Evolutionary conservation across 2,329 filamentous ascomycete species (phyloP), one percentile per base, ranked within the genome.

Genomic region (Ophiosphaerella korrae): DNA sequence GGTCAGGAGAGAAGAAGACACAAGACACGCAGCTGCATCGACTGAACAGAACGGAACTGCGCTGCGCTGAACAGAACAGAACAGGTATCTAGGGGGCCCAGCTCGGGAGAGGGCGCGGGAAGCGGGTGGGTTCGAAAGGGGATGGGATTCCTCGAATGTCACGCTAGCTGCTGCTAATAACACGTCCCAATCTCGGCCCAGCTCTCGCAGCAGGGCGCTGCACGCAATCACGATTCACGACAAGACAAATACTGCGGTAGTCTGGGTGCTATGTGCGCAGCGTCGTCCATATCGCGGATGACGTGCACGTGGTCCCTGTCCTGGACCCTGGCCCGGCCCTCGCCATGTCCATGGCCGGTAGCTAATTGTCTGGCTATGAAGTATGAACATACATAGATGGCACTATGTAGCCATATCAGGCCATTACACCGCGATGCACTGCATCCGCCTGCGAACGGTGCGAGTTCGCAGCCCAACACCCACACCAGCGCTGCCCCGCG

Each of bases 161-260:
- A 57, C 67, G 67, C 67, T 65, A 65, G 49, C 55, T 61, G 60
- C 59, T 55, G 57, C 56, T 53, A 50, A 52, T 59, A 59, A 59
- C 58, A 57, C 58, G 52, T 34, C 37, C 34, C 45, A 55, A 61
- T 62, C 57, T 63, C 62, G 58, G 26, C 11, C 26, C 26, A 29
- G 26, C 8, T 21, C 18, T 21, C 18, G 18, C 18, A 21, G 18
- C 18, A 21, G 3, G 18, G 18, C 18, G 18, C 18, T 21, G 18
- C 18, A 21, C 18, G 18, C 18, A 21, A 21, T 21, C 18, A 21
- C 18, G 18, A 21, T 21, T 21, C 18, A 21, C 18, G 18, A 21
- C 18, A 4, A 21, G 18, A 4, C 18, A 21, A 21, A 21, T 4
- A 21, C 18, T 21, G 18, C 18, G 3, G 18, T 4, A 3, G 18